Evolutionary conservation across 2,329 filamentous ascomycete species (phyloP).

Genomic region (Didymella pinodella): DNA sequence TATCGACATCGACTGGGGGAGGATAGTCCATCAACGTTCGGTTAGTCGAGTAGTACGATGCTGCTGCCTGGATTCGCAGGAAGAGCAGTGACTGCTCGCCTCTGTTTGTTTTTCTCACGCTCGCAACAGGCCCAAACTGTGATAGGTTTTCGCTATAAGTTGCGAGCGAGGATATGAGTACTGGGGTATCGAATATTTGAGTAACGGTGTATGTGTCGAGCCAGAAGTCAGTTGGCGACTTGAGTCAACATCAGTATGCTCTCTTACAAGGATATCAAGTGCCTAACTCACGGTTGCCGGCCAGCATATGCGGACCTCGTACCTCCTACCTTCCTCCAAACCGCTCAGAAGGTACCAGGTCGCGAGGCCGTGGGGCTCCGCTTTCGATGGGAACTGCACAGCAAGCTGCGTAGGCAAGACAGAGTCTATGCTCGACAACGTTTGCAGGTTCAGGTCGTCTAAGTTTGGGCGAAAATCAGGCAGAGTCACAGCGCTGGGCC

Average conservation of each 20-base stretch:
- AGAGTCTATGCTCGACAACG: slow-evolving; percentile 64
- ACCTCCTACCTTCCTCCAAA: slow-evolving; percentile 75
- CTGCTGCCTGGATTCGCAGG: slow-evolving; percentile 76
- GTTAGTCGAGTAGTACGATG: slow-evolving; percentile 85
- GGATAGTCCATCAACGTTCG: slow-evolving; percentile 76
- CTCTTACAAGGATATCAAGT: slow-evolving; percentile 9
- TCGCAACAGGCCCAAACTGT: slow-evolving; percentile 29
- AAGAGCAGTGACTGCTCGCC: slow-evolving; percentile 66
- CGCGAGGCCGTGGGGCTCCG: slow-evolving; percentile 63
- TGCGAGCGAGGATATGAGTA: slow-evolving; percentile 71
- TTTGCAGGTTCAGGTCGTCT: slow-evolving; percentile 68
- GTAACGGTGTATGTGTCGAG: slow-evolving; percentile 70
- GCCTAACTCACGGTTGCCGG: slow-evolving; percentile 78
- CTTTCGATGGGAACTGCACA: slow-evolving; percentile 70
- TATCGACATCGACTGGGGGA: slow-evolving; percentile 77
- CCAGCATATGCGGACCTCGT: slow-evolving; percentile 95
- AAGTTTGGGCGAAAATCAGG: slow-evolving; percentile 65
- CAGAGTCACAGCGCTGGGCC: slow-evolving; percentile 66
- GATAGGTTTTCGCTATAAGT: slow-evolving; percentile 65
- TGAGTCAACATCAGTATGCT: slow-evolving; percentile 51
- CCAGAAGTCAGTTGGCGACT: slow-evolving; percentile 84
- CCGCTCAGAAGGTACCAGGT: slow-evolving; percentile 82
- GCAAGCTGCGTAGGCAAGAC: slow-evolving; percentile 70
- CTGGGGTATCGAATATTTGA: slow-evolving; percentile 67
- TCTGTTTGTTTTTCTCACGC: slow-evolving; percentile 9